phyloP scores from a whole-genome alignment of 257 asterid species.

The Hygrophila difformis region DNA sequence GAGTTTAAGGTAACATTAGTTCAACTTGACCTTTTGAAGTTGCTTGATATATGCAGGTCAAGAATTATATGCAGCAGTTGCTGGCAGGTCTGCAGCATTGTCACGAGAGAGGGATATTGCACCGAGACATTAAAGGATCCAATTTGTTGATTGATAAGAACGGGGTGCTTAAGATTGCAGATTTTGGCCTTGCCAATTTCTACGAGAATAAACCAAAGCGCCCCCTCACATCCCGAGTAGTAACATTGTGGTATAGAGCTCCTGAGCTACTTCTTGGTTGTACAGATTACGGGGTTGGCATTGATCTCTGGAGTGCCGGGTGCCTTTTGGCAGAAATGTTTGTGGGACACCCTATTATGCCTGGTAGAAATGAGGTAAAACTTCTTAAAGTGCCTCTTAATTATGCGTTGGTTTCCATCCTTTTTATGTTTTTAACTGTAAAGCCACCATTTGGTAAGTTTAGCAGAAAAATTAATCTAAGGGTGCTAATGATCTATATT shows the following conservation, averaged over 20 bases:
- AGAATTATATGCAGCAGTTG: constrained; percentile 73
- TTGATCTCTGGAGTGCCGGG: constrained; percentile 83
- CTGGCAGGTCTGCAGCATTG: constrained; percentile 73
- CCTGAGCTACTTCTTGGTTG: constrained; percentile 70
- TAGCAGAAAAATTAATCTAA: too few species aligned
- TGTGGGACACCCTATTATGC: constrained; percentile 61
- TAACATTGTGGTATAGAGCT: constrained; percentile 82
- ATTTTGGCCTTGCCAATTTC: constrained; percentile 64
- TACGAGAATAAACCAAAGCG: constrained; percentile 34
- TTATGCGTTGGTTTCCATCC: too few species aligned
- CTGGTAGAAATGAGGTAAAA: constrained; percentile 76
- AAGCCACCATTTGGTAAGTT: too few species aligned
- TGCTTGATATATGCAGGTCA: constrained; percentile 33
- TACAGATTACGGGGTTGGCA: constrained; percentile 71
- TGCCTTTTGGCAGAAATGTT: constrained; percentile 77
- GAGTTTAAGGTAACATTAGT: too few species aligned
- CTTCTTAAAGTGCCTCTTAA: neutral
- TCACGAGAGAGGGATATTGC: constrained; percentile 69
- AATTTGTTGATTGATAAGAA: constrained; percentile 59
- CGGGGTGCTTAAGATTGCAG: constrained; percentile 75
- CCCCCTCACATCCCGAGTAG: constrained; percentile 63
- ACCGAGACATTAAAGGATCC: constrained; percentile 69
- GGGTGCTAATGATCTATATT: too few species aligned
- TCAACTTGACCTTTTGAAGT: too few species aligned
- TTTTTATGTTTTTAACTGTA: too few species aligned